Conservation (phyloP, 2,329 filamentous ascomycete genomes). For the Teratosphaeria viscida region DNA sequence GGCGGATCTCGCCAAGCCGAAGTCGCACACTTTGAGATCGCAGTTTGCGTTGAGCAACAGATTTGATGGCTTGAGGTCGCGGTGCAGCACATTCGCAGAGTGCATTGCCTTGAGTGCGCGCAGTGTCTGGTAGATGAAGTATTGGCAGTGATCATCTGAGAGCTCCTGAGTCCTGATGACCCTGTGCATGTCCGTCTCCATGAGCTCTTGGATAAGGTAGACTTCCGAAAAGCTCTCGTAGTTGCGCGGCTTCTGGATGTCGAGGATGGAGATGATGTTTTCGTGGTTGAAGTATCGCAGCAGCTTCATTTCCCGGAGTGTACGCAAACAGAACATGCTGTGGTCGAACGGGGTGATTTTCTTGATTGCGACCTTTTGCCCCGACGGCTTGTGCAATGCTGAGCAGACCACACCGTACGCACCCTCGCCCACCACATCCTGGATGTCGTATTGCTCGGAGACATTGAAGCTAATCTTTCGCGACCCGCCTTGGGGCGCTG, state of each 20-base stretch:
- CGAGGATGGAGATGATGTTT: slow-evolving; percentile 98
- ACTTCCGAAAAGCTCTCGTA: slow-evolving; percentile 96
- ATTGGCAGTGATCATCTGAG: slow-evolving; percentile 98
- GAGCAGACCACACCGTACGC: slow-evolving; percentile 98
- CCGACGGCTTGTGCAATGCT: slow-evolving; percentile 92
- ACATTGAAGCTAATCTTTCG: slow-evolving; percentile 99
- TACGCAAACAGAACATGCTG: slow-evolving; percentile 73
- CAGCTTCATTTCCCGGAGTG: slow-evolving; percentile 97
- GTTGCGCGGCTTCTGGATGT: slow-evolving; percentile 95
- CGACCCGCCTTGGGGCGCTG: slow-evolving; percentile 38
- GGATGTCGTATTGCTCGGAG: slow-evolving; percentile 98
- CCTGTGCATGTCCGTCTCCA: slow-evolving; percentile 99
- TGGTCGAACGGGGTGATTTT: slow-evolving; percentile 99
- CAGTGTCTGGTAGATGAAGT: slow-evolving; percentile 99
- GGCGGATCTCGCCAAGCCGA: slow-evolving; percentile 82
- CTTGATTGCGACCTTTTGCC: slow-evolving; percentile 98
- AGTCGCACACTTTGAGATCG: slow-evolving; percentile 98
- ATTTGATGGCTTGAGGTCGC: slow-evolving; percentile 96
- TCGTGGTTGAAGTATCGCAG: slow-evolving; percentile 99
- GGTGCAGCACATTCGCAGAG: slow-evolving; percentile 93
- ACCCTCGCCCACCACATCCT: slow-evolving; percentile 97
- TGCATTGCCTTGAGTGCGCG: slow-evolving; percentile 98
- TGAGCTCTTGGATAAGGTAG: slow-evolving; percentile 96
- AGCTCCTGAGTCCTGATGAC: slow-evolving; percentile 98
- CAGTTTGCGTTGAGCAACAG: slow-evolving; percentile 96